Conservation (phyloP, 2,329 filamentous ascomycete species). For the Thelonectria rubi region DNA sequence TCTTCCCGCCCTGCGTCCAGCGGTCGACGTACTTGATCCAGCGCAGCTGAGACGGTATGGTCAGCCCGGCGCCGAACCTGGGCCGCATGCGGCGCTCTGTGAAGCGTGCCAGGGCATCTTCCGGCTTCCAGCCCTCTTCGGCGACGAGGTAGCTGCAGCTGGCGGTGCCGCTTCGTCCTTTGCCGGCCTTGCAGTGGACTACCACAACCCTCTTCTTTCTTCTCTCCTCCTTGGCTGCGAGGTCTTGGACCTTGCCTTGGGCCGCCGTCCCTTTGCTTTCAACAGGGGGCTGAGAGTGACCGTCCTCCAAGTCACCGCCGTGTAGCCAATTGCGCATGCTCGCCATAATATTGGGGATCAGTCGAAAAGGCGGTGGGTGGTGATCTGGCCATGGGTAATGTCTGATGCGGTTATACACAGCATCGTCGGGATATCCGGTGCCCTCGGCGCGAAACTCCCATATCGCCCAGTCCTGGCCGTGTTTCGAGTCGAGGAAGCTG, state of each 20-base stretch:
- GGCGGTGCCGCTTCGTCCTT: slow-evolving; percentile 89
- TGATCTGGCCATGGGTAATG: slow-evolving; percentile 98
- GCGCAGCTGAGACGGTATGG: slow-evolving; percentile 89
- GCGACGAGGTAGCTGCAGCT: slow-evolving; percentile 90
- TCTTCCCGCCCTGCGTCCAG: slow-evolving; percentile 79
- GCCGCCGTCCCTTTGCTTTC: neutral
- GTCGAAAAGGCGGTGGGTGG: slow-evolving; percentile 90
- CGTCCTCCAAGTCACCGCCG: slow-evolving; percentile 54
- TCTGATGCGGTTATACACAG: slow-evolving; percentile 84
- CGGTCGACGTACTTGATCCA: slow-evolving; percentile 90
- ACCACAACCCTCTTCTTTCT: slow-evolving; percentile 74
- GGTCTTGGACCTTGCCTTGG: slow-evolving; percentile 27
- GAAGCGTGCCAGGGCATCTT: slow-evolving; percentile 64
- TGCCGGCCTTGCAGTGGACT: slow-evolving; percentile 97
- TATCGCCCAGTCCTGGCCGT: slow-evolving; percentile 87
- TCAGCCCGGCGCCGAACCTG: slow-evolving; percentile 87
- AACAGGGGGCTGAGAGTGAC: slow-evolving; percentile 25
- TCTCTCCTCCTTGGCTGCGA: slow-evolving; percentile 45
- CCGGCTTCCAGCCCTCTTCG: slow-evolving; percentile 72
- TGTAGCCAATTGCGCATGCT: slow-evolving; percentile 91
- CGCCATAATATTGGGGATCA: slow-evolving; percentile 89
- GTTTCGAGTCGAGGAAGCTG: slow-evolving; percentile 85
- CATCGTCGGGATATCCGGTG: slow-evolving; percentile 91
- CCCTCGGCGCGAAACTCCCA: slow-evolving; percentile 99
- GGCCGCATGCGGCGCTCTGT: slow-evolving; percentile 90